Conservation (phyloP, 495 filamentous ascomycete species). For the Xylaria grammica region DNA sequence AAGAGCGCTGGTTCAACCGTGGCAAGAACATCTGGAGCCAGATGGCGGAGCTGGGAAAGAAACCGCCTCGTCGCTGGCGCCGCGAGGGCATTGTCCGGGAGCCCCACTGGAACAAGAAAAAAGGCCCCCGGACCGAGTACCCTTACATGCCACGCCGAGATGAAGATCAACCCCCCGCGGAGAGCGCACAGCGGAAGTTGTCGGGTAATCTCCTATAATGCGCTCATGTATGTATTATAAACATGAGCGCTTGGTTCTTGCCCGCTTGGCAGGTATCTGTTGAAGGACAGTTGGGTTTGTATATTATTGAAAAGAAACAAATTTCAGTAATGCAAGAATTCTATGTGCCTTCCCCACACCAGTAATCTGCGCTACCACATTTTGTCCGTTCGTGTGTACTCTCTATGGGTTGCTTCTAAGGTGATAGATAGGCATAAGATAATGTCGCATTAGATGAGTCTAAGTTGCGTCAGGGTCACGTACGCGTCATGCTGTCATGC, state of each 20-base stretch:
- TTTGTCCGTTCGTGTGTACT: no score
- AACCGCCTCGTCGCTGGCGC: constrained; percentile 72
- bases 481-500: no score
- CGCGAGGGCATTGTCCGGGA: constrained; percentile 64
- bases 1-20: constrained; percentile 76
- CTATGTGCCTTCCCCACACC: no score
- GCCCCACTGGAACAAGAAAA: constrained; percentile 40
- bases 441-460: no score
- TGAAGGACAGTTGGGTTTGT: not conserved
- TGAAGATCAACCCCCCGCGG: not conserved
- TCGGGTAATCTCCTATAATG: constrained; percentile 11
- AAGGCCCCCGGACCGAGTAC: constrained; percentile 29
- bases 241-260: not conserved
- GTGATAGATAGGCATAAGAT: no score
- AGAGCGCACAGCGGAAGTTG: constrained; percentile 20
- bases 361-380: no score
- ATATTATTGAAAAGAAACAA: not conserved
- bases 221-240: not conserved
- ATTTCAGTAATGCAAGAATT: no score
- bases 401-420: no score
- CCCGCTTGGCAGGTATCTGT: not conserved
- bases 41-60: constrained; percentile 70
- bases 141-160: constrained; percentile 13
- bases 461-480: no score
- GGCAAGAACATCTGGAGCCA: constrained; percentile 78